Conservation (phyloP, 2,329 filamentous ascomycete genomes). For the Ophiostoma sp. region DNA sequence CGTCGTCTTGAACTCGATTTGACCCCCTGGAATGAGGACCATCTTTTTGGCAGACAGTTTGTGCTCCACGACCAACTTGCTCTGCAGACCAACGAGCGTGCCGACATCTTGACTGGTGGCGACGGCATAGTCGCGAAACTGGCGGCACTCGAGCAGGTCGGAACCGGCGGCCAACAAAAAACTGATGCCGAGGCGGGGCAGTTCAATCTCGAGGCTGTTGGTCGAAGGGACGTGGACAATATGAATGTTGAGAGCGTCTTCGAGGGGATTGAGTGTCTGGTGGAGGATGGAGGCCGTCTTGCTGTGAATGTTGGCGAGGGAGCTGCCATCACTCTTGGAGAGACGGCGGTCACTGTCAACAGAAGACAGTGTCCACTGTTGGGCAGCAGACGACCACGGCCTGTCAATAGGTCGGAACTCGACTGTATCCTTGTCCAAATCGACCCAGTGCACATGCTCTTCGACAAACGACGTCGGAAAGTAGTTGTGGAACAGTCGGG, state of each 20-base stretch:
- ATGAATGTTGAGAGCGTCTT: slow-evolving; percentile 40
- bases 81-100: slow-evolving; percentile 50
- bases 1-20: neutral
- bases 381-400: slow-evolving; percentile 33
- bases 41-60: neutral
- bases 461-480: slow-evolving; percentile 44
- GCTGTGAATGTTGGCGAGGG: slow-evolving; percentile 41
- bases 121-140: slow-evolving; percentile 53
- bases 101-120: slow-evolving; percentile 49
- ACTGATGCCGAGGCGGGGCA: slow-evolving; percentile 50
- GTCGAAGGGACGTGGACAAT: slow-evolving; percentile 32
- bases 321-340: neutral
- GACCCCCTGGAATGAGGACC: slow-evolving; percentile 10
- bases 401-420: slow-evolving; percentile 37
- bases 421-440: slow-evolving; percentile 28
- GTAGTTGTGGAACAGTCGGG: slow-evolving; percentile 39
- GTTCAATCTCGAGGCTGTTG: slow-evolving; percentile 40
- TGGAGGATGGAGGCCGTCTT: slow-evolving; percentile 37
- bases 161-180: slow-evolving; percentile 43
- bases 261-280: slow-evolving; percentile 41
- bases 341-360: neutral
- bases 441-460: slow-evolving; percentile 50
- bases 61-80: slow-evolving; percentile 49
- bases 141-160: slow-evolving; percentile 43
- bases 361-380: slow-evolving; percentile 28